These are phyloP conservation scores for Hypocrella siamensis DNA, from an alignment of 2,329 filamentous ascomycete genomes.

Conservation along the genomic window DNA sequence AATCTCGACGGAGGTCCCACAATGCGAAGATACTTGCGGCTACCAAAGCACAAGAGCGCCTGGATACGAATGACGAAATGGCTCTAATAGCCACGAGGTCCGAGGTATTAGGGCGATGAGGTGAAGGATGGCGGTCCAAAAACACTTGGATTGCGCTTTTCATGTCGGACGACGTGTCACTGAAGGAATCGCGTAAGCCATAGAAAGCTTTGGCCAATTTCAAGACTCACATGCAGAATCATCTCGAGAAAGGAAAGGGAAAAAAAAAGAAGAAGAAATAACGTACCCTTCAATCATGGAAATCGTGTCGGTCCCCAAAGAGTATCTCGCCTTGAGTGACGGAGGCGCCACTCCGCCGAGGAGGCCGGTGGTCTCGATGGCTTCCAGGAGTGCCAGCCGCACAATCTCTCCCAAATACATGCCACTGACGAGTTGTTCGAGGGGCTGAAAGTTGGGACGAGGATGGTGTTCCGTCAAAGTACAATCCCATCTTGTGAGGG, in stretches of 20 bases:
- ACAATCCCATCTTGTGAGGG: slow-evolving; percentile 45
- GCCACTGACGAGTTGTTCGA: slow-evolving; percentile 48
- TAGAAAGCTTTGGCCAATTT: too few relatives aligned
- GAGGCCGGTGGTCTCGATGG: slow-evolving; percentile 35
- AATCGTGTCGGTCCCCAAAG: slow-evolving; percentile 44
- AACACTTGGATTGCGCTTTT: slow-evolving; percentile 31
- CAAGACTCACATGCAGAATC: not conserved
- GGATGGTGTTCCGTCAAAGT: slow-evolving; percentile 35
- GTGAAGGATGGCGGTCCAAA: slow-evolving; percentile 30
- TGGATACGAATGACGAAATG: slow-evolving; percentile 38
- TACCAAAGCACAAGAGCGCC: slow-evolving; percentile 42
- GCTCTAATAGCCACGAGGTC: slow-evolving; percentile 37
- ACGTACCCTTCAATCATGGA: slow-evolving; percentile 41
- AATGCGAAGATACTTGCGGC: slow-evolving; percentile 43
- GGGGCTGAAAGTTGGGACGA: slow-evolving; percentile 43
- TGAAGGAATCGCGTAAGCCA: slow-evolving; percentile 8
- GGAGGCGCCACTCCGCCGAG: slow-evolving; percentile 41
- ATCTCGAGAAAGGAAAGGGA: not conserved
- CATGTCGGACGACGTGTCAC: slow-evolving; percentile 27
- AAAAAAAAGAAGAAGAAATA: not conserved
- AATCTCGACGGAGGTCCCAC: slow-evolving; percentile 38
- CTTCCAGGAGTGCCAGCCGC: slow-evolving; percentile 41
- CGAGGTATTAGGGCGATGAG: slow-evolving; percentile 19
- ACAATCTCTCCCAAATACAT: slow-evolving; percentile 53
- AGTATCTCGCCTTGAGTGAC: slow-evolving; percentile 35